Base-by-base conservation (phyloP, 164 flowering plant genomes). In the Amborella trichopoda region DNA sequence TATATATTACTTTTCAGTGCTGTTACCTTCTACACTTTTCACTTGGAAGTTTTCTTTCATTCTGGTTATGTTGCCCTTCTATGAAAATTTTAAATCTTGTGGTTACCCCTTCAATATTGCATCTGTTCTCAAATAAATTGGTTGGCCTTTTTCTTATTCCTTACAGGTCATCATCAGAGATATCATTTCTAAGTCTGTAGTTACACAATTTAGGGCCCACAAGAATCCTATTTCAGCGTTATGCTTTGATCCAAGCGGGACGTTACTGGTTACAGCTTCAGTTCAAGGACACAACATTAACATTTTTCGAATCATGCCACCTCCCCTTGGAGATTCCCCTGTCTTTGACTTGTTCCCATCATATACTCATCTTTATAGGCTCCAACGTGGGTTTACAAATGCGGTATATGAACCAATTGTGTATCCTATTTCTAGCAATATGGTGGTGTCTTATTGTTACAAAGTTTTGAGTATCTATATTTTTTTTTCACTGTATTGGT, bases 221-320 rank as follows among this genome's bases (percentile, higher is more conserved):
- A 72, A 59, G 62, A 81, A 88, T 53, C 85, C 88, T 42, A 77
- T 85, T 53, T 68, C 80, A 12, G 81, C 91, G 34, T 66, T 85
- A 56, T 77, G 85, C 65, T 85, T 85, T 68, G 91, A 85, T 73
- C 81, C 85, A 13, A 80, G 85, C 55, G 91, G 95, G 21, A 72
- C 68, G 23, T 66, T 81, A 1, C 56, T 85, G 56, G 91, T 85
- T 52, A 85, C 91, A 4, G 91, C 91, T 46, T 85, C 95, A 20
- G 71, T 81, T 67, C 81, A 77, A 65, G 95, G 95, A 23, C 88
- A 79, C 53, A 85, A 76, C 59, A 77, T 85, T 18, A 81, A 85
- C 64, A 77, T 85, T 13, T 85, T 70, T 53, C 71, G 67, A 16
- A 80, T 85, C 46, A 65, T 66, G 71, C 90, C 86, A 2, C 59